Percentiles rank a stretch among this genome's conserved stretches.
Evolutionary conservation across 2,329 filamentous ascomycete species (phyloP).

Genomic region (Raffaelea arxii): DNA sequence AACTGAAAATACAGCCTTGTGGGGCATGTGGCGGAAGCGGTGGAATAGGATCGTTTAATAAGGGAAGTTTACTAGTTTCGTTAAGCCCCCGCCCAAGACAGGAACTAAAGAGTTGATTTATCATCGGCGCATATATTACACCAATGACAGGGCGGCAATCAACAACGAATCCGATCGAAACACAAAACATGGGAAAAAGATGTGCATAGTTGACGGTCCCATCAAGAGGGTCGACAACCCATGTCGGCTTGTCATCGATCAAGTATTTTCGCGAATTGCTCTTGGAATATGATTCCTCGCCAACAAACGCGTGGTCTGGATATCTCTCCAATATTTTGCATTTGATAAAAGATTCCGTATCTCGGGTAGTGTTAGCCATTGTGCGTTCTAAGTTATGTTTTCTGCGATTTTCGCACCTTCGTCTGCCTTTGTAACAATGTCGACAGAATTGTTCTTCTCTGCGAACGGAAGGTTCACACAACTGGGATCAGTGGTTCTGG

Average conservation of each 20-base stretch:
- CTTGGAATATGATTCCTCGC: constrained; percentile 67
- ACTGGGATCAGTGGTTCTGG: constrained; percentile 35
- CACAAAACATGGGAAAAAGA: constrained; percentile 72
- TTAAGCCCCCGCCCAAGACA: constrained; percentile 57
- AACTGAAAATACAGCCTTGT: constrained; percentile 60
- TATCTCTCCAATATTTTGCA: constrained; percentile 48
- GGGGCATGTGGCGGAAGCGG: constrained; percentile 56
- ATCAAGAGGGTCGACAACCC: constrained; percentile 69
- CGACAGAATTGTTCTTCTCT: constrained; percentile 68
- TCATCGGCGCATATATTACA: constrained; percentile 62
- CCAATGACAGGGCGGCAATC: constrained; percentile 53
- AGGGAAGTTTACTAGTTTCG: constrained; percentile 51
- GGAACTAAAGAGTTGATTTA: constrained; percentile 59
- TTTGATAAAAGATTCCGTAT: constrained; percentile 64
- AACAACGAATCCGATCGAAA: constrained; percentile 62
- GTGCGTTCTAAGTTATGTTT: neutral
- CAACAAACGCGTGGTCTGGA: constrained; percentile 61
- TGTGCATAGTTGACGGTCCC: constrained; percentile 78
- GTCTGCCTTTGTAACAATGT: constrained; percentile 70
- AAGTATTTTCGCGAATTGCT: constrained; percentile 59
- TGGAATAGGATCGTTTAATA: constrained; percentile 52
- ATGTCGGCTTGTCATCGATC: constrained; percentile 54
- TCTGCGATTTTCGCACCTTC: constrained; percentile 41
- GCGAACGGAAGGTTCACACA: constrained; percentile 10
- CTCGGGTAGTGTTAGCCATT: constrained; percentile 26